These are phyloP conservation scores for Acanthamoeba divionensis DNA, from an alignment of 208 protist genomes.

Conservation along the genomic window DNA sequence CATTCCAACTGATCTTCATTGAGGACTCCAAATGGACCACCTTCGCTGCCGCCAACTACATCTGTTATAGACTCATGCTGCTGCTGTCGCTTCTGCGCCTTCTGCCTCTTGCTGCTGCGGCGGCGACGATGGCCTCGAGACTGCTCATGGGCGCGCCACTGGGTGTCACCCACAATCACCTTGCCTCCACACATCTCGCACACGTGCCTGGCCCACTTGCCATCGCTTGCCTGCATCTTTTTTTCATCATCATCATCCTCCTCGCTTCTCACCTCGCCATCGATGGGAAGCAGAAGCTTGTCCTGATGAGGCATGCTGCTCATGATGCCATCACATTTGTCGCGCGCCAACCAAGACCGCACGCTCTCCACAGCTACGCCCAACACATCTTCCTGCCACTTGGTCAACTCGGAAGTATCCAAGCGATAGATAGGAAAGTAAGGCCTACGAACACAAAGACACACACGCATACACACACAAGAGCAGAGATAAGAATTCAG, in stretches of 20 bases:
- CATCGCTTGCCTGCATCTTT: neutral
- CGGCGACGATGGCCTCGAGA: neutral
- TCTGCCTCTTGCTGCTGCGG: neutral
- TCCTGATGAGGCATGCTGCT: neutral
- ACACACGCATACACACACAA: no score
- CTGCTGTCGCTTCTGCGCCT: neutral
- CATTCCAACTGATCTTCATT: no score
- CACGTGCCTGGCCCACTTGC: neutral
- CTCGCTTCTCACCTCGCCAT: neutral
- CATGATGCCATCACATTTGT: neutral
- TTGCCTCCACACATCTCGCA: conserved; percentile 26
- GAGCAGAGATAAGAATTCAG: no score
- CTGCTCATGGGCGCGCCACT: neutral
- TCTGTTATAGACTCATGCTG: no score
- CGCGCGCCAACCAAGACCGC: neutral
- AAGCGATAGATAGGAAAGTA: neutral
- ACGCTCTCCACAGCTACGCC: neutral
- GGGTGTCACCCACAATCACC: conserved; percentile 5
- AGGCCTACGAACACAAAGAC: no score
- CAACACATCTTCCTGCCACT: neutral
- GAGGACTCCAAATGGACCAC: no score
- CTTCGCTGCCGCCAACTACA: no score
- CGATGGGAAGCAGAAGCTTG: neutral
- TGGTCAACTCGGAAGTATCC: no score
- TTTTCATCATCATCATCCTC: neutral